Evolutionary conservation across 768 basidiomycete species (phyloP).

Genomic region (Suillus lakei): DNA sequence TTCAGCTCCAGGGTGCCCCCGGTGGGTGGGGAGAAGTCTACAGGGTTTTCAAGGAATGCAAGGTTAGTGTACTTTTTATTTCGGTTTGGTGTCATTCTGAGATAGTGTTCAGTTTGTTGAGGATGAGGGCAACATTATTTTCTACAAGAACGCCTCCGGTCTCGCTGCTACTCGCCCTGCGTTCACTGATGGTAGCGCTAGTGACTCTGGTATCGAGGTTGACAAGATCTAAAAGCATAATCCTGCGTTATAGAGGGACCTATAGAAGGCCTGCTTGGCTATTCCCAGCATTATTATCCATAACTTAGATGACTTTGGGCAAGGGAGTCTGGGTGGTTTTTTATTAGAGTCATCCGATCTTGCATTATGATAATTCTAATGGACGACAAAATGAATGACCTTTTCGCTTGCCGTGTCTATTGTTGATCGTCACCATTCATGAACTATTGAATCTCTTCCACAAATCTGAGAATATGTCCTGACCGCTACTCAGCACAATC

Average conservation of each 20-base stretch:
- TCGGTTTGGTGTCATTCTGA: neutral
- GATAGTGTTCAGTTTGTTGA: slow-evolving; percentile 74
- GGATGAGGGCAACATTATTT: slow-evolving; percentile 88
- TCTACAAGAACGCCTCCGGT: slow-evolving; percentile 89
- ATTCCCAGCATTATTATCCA: neutral
- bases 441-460: slow-evolving; percentile 52
- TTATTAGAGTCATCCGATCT: neutral
- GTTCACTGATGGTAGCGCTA: slow-evolving; percentile 59
- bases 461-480: slow-evolving; percentile 74
- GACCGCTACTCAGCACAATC: slow-evolving; percentile 79
- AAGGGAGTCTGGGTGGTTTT: neutral
- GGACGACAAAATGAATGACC: neutral
- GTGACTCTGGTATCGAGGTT: slow-evolving; percentile 72
- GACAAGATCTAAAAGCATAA: slow-evolving; percentile 37
- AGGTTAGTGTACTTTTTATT: slow-evolving; percentile 41
- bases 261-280: neutral
- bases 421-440: slow-evolving; percentile 20
- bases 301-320: neutral
- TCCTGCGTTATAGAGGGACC: neutral
- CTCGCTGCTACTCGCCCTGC: slow-evolving; percentile 72
- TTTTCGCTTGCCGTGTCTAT: neutral
- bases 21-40: slow-evolving; percentile 82
- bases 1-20: slow-evolving; percentile 71
- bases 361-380: slow-evolving; percentile 3
- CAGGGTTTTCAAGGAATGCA: slow-evolving; percentile 80